phyloP scores from a whole-genome alignment of 116 monocot species.

The Phalaenopsis hybrid region DNA sequence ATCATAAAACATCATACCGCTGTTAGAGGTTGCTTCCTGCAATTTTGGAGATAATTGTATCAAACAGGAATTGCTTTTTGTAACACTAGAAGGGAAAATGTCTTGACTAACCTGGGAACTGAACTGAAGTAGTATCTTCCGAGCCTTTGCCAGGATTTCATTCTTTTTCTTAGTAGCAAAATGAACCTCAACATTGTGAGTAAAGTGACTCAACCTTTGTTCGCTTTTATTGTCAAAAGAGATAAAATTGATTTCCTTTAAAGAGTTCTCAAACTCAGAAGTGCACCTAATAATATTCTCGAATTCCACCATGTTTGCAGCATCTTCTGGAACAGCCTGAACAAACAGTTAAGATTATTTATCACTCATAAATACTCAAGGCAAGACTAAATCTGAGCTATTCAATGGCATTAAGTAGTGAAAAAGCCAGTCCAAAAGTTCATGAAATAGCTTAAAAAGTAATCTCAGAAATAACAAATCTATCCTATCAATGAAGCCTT shows the following conservation, averaged over 20 bases:
- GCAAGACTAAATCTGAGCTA: not conserved
- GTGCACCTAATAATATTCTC: constrained; percentile 59
- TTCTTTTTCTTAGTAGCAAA: constrained; percentile 76
- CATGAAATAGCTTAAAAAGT: not conserved
- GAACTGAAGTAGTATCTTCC: constrained; percentile 54
- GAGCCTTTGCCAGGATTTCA: constrained; percentile 78
- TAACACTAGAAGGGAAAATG: constrained; percentile 13
- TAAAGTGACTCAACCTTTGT: constrained; percentile 62
- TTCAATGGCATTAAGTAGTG: not conserved
- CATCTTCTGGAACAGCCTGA: constrained; percentile 84
- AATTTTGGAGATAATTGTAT: constrained; percentile 5
- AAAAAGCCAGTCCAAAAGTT: not conserved
- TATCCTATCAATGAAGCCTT: not conserved
- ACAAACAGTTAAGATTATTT: constrained; percentile 5
- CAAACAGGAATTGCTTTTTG: not conserved
- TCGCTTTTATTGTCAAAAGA: constrained; percentile 48
- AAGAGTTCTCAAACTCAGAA: constrained; percentile 61
- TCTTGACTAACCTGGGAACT: constrained; percentile 15
- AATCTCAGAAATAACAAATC: not conserved
- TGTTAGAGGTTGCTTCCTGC: constrained; percentile 23
- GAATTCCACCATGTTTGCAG: constrained; percentile 67
- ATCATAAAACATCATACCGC: constrained; percentile 22
- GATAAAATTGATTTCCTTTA: constrained; percentile 69
- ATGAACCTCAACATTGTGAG: constrained; percentile 78
- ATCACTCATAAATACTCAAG: too few relatives aligned